Conservation (phyloP, 2,329 filamentous ascomycete species). For the Hymenotorrendiella dingleyae region DNA sequence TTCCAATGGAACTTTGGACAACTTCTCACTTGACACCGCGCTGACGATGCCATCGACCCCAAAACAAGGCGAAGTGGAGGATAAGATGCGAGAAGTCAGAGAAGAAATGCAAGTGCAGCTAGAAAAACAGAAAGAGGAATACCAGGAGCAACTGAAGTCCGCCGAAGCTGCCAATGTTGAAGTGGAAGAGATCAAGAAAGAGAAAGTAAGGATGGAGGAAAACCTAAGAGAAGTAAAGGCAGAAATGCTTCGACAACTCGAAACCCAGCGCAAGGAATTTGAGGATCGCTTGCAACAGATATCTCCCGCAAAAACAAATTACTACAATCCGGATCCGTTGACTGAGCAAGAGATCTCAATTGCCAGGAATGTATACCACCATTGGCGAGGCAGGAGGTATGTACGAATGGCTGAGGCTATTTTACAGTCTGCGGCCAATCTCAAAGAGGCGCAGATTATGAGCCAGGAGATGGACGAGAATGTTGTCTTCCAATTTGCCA, state of each 20-base stretch:
- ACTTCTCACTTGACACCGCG: constrained; percentile 89
- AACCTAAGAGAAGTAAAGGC: constrained; percentile 71
- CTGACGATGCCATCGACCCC: constrained; percentile 94
- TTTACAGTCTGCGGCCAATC: constrained; percentile 74
- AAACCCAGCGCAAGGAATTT: constrained; percentile 76
- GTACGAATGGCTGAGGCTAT: constrained; percentile 92
- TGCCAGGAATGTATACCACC: constrained; percentile 59
- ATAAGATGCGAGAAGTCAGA: constrained; percentile 65
- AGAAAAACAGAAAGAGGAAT: constrained; percentile 80
- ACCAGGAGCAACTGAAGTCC: constrained; percentile 67
- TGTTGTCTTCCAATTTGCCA: constrained; percentile 90
- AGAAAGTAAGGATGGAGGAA: constrained; percentile 82
- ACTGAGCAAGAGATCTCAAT: constrained; percentile 66
- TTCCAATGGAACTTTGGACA: constrained; percentile 90
- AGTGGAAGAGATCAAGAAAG: constrained; percentile 74
- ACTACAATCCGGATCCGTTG: constrained; percentile 39
- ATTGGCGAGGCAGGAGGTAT: constrained; percentile 81
- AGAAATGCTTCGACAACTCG: constrained; percentile 83
- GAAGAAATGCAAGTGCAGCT: constrained; percentile 81
- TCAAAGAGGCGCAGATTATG: constrained; percentile 98
- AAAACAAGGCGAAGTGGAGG: constrained; percentile 68
- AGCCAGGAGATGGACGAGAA: constrained; percentile 92
- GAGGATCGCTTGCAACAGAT: constrained; percentile 78
- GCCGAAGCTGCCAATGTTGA: constrained; percentile 72
- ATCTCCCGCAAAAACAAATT: constrained; percentile 51